Conservation (phyloP, 495 filamentous ascomycete genomes). For the Neurospora pannonica region DNA sequence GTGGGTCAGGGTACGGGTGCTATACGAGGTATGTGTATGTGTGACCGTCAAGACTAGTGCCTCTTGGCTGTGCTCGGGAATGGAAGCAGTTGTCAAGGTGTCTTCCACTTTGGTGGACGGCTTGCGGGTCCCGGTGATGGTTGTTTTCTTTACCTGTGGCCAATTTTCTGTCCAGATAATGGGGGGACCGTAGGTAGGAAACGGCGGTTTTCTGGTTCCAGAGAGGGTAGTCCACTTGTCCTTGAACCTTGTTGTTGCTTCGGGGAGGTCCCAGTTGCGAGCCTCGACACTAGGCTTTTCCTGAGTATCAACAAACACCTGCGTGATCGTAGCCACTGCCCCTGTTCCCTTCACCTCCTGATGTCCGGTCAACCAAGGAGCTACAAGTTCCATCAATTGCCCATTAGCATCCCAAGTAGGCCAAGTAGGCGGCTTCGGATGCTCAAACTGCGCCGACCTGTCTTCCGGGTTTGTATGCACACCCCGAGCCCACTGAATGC, state of each 20-base stretch:
- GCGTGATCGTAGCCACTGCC: background rate
- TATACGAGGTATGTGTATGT: background rate
- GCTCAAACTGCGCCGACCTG: background rate
- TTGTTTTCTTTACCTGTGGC: background rate
- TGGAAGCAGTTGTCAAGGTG: background rate
- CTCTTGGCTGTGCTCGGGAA: background rate
- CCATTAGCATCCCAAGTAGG: background rate
- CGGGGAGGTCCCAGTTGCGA: background rate
- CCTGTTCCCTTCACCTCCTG: background rate
- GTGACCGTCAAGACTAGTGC: background rate
- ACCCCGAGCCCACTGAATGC: background rate
- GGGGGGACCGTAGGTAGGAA: background rate
- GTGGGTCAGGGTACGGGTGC: background rate
- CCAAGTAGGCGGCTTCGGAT: background rate
- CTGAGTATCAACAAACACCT: background rate
- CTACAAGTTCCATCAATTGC: background rate
- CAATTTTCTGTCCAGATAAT: background rate
- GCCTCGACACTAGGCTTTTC: background rate
- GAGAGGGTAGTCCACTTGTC: background rate
- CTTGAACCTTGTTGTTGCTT: background rate
- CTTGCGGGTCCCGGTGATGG: background rate
- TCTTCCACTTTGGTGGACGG: background rate
- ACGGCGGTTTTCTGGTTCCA: background rate
- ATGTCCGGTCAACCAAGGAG: background rate
- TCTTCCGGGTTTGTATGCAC: background rate